Evolutionary conservation across 139 green algal species (phyloP).

Genomic region (Coelastrella sp.): DNA sequence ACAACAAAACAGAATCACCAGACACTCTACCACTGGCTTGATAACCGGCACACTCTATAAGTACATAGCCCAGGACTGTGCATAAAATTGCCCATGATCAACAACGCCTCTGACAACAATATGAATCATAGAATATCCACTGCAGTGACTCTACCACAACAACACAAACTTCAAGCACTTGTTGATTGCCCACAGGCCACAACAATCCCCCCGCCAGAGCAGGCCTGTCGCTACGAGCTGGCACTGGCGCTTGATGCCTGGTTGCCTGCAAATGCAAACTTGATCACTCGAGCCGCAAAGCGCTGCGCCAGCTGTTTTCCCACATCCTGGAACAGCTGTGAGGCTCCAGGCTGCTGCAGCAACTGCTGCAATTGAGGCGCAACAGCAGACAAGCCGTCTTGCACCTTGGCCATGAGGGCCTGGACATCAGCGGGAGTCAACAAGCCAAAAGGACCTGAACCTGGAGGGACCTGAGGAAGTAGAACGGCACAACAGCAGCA

Average conservation of each 20-base stretch:
- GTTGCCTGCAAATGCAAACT: constrained; percentile 67
- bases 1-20: no score
- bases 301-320: constrained; percentile 68
- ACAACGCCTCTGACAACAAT: no score
- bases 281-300: constrained; percentile 79
- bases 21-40: no score
- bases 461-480: constrained; percentile 45
- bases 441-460: constrained; percentile 59
- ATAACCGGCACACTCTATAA: no score
- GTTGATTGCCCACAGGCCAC: no score
- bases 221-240: not conserved
- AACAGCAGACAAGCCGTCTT: not conserved
- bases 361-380: constrained; percentile 50
- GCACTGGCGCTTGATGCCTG: not conserved
- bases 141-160: no score
- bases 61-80: no score
- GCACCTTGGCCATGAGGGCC: constrained; percentile 49
- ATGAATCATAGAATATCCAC: no score
- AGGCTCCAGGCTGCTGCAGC: constrained; percentile 65
- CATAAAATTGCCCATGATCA: no score
- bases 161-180: no score
- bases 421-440: constrained; percentile 59
- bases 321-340: constrained; percentile 73
- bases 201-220: no score
- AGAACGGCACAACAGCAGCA: not conserved